Percentiles rank a stretch among this genome's conserved stretches.
These are phyloP conservation scores for Sherardia arvensis DNA, from an alignment of 257 asterid species.

Conservation along the genomic window DNA sequence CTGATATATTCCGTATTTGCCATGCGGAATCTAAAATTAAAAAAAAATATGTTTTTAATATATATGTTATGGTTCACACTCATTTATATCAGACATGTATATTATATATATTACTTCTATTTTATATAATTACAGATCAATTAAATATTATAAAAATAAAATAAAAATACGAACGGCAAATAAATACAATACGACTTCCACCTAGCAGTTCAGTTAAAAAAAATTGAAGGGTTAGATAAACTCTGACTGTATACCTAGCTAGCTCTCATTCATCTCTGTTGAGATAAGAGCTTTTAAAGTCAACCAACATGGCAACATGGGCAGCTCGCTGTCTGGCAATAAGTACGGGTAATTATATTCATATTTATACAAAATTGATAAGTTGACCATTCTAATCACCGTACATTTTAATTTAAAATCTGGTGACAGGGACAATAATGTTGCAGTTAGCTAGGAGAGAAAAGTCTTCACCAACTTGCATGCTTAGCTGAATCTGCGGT, in stretches of 20 bases:
- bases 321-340: not conserved
- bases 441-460: not conserved
- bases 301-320: not conserved
- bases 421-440: not conserved
- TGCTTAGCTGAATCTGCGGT: not conserved
- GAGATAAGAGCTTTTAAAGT: constrained; percentile 1
- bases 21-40: too few species aligned
- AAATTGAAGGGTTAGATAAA: too few species aligned
- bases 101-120: too few species aligned
- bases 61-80: too few species aligned
- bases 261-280: not conserved
- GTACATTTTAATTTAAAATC: not conserved
- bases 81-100: too few species aligned
- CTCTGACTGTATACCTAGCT: not conserved
- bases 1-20: too few species aligned
- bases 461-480: not conserved
- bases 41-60: too few species aligned
- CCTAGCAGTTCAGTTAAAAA: too few species aligned
- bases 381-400: constrained; percentile 4
- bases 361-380: not conserved
- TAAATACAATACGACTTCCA: too few species aligned
- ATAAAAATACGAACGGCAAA: too few species aligned
- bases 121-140: too few species aligned
- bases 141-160: too few species aligned
- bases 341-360: not conserved